Conservation (phyloP, 129 eudicot species). For the Gnaphalium uliginosum region DNA sequence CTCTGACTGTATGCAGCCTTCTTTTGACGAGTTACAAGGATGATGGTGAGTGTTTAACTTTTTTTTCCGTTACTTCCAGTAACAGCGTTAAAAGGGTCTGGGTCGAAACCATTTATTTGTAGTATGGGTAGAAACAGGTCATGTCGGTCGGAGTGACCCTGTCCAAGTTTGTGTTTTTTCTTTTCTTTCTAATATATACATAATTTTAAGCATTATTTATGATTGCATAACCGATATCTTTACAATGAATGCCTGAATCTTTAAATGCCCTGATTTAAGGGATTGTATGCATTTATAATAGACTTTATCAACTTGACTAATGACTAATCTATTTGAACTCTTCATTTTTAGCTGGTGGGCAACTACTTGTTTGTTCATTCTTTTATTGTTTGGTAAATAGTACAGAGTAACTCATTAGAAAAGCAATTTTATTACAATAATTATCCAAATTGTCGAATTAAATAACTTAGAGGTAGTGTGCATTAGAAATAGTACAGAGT, state of each 20-base stretch:
- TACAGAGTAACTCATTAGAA: no score
- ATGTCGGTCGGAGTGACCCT: neutral
- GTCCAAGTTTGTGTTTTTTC: neutral
- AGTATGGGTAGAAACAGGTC: neutral
- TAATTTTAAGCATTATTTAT: no score
- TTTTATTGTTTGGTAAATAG: neutral
- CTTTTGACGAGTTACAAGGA: conserved; percentile 83
- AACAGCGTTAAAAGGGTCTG: neutral
- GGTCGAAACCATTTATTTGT: neutral
- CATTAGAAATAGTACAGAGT: no score
- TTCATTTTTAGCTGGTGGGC: neutral
- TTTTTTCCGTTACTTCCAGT: neutral
- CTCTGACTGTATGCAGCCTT: conserved; percentile 53
- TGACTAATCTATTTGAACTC: neutral
- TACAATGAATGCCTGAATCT: neutral
- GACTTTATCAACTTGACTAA: neutral
- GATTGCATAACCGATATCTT: neutral
- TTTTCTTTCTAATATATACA: no score
- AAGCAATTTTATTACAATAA: no score
- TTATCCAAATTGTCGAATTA: no score
- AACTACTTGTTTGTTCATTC: neutral
- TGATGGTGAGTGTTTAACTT: conserved; percentile 56
- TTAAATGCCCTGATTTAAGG: neutral
- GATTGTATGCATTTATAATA: neutral
- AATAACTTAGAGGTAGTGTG: no score